Evolutionary conservation across 768 basidiomycete species (phyloP).

Genomic region (Hypholoma sublateritium): DNA sequence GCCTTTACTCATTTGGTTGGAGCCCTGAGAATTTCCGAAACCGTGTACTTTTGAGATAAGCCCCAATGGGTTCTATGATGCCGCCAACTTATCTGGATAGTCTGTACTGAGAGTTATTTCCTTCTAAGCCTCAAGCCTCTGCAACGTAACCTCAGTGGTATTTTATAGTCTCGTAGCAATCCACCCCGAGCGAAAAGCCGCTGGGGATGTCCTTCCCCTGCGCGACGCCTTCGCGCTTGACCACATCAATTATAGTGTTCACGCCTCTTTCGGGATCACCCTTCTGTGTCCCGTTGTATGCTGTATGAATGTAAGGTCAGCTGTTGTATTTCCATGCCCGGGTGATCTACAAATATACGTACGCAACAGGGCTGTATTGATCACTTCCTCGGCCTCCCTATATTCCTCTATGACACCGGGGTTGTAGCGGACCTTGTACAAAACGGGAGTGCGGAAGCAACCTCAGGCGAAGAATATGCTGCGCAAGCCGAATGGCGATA

Average conservation of each 20-base stretch:
- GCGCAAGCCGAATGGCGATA: constrained; percentile 35
- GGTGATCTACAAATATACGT: background rate
- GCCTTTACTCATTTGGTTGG: no score
- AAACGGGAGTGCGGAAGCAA: constrained; percentile 36
- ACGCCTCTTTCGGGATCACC: constrained; percentile 26
- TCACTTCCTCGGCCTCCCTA: constrained; percentile 19
- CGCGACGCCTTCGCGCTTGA: constrained; percentile 42
- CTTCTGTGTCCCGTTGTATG: constrained; percentile 30
- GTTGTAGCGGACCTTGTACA: constrained; percentile 23
- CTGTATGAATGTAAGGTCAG: constrained; percentile 12
- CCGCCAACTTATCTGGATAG: constrained; percentile 1
- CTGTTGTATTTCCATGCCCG: background rate
- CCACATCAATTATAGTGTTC: constrained; percentile 24
- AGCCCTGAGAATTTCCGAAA: no score
- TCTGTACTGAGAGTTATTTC: constrained; percentile 19
- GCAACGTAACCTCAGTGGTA: constrained; percentile 8
- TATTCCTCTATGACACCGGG: constrained; percentile 33
- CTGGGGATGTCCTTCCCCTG: constrained; percentile 36
- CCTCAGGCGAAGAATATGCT: constrained; percentile 37
- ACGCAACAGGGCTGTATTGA: constrained; percentile 26
- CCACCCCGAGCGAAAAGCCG: constrained; percentile 26
- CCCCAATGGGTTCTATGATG: no score
- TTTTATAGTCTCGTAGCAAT: constrained; percentile 13
- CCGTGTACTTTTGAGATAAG: no score
- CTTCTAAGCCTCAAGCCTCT: constrained; percentile 23